phyloP scores from a whole-genome alignment of 257 asterid genomes.

The Ballota nigra region DNA sequence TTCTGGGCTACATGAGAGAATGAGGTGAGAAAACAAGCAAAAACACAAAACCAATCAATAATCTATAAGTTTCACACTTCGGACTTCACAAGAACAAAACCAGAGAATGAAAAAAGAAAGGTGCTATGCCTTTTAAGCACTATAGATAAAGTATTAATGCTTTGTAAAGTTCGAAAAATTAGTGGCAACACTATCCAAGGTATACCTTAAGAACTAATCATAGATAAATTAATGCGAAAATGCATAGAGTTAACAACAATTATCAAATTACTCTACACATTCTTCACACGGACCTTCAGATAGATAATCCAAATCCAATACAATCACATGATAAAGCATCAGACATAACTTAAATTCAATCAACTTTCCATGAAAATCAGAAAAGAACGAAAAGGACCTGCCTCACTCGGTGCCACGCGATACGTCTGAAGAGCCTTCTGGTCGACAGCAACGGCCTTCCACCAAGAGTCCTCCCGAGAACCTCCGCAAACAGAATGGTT shows the following conservation, averaged over 20 bases:
- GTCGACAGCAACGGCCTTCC: slow-evolving; percentile 87
- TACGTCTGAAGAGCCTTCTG: slow-evolving; percentile 66
- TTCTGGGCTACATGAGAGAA: not conserved
- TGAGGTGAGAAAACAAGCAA: not conserved
- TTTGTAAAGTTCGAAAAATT: not conserved
- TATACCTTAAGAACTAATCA: not conserved
- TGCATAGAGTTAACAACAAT: not conserved
- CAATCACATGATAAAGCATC: slow-evolving; percentile 19
- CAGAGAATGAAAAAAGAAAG: not conserved
- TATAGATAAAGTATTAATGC: not conserved
- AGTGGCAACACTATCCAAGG: not conserved
- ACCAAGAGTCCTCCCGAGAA: slow-evolving; percentile 93
- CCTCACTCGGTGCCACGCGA: slow-evolving; percentile 99
- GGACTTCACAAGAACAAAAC: not conserved
- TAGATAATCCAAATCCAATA: slow-evolving; percentile 13
- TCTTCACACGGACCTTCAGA: not conserved
- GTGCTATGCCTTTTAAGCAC: not conserved
- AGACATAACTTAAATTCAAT: not conserved
- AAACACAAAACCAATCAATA: not conserved
- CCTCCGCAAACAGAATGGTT: slow-evolving; percentile 81
- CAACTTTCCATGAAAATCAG: not conserved
- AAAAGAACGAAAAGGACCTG: slow-evolving; percentile 79
- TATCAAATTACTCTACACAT: not conserved
- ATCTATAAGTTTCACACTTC: not conserved
- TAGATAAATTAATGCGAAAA: not conserved